Percentiles rank a stretch among this genome's conserved stretches.
Evolutionary conservation across 1,139 yeast genomes (phyloP).

Genomic region (Yamadazyma dendronema): DNA sequence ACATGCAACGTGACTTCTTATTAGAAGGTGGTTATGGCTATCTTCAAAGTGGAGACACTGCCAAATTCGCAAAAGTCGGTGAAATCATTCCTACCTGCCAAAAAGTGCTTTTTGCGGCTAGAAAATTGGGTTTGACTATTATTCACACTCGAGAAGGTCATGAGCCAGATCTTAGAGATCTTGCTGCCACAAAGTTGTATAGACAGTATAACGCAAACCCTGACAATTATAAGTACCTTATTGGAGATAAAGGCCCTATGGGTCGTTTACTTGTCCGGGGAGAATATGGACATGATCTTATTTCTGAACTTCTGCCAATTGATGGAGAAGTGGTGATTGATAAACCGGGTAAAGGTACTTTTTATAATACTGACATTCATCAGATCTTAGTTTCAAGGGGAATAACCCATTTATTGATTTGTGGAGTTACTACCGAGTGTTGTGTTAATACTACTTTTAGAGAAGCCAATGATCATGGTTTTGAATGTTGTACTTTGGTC

Average conservation of each 20-base stretch:
- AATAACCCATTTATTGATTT: conserved; percentile 13
- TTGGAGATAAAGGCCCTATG: conserved; percentile 17
- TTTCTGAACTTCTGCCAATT: conserved; percentile 11
- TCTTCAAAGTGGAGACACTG: conserved; percentile 12
- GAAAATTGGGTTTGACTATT: conserved; percentile 12
- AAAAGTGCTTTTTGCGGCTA: conserved; percentile 11
- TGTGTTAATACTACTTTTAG: conserved; percentile 16
- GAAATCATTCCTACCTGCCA: conserved; percentile 13
- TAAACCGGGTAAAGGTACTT: conserved; percentile 16
- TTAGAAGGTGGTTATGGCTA: conserved; percentile 15
- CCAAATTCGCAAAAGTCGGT: conserved; percentile 10
- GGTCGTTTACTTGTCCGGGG: conserved; percentile 14
- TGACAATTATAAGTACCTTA: conserved; percentile 11
- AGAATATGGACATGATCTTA: conserved; percentile 14
- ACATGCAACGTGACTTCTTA: conserved; percentile 16
- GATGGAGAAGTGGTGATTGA: conserved; percentile 13
- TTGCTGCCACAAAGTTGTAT: conserved; percentile 12
- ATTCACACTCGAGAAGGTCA: conserved; percentile 17
- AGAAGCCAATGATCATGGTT: conserved; percentile 17
- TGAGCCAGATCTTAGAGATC: conserved; percentile 12
- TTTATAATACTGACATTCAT: conserved; percentile 14
- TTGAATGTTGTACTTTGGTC: conserved; percentile 14
- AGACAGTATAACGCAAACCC: conserved; percentile 13
- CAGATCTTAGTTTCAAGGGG: conserved; percentile 15
- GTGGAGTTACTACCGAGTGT: conserved; percentile 18